Percentiles rank a stretch among this genome's conserved stretches.
Conservation (phyloP, 1,139 yeast species). For the Kodamaea arcana region DNA sequence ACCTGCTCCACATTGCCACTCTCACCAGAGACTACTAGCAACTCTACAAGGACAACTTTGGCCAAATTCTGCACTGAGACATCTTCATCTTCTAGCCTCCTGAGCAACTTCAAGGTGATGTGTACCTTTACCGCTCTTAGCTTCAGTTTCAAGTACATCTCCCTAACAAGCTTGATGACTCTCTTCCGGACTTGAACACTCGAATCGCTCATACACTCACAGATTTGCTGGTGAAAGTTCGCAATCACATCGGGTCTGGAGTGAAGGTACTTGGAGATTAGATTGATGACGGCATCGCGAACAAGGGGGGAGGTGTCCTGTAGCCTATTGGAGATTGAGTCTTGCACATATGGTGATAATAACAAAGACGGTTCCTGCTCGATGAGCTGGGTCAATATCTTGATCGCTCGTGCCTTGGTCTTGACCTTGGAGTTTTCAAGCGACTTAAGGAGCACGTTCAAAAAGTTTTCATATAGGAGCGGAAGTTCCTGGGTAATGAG, state of each 20-base stretch:
- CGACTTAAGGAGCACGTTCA: constrained; percentile 44
- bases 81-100: constrained; percentile 68
- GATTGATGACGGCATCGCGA: constrained; percentile 70
- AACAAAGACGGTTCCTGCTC: constrained; percentile 51
- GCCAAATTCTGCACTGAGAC: constrained; percentile 49
- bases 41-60: constrained; percentile 31
- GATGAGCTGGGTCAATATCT: constrained; percentile 44
- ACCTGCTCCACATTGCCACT: too few species aligned
- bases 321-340: constrained; percentile 49
- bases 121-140: constrained; percentile 31
- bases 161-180: constrained; percentile 50
- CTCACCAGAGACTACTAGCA: too few species aligned
- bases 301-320: constrained; percentile 66
- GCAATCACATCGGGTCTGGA: constrained; percentile 41
- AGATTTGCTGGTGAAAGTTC: constrained; percentile 48
- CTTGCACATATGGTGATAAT: constrained; percentile 45
- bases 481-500: constrained; percentile 30
- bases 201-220: constrained; percentile 51
- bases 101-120: constrained; percentile 49
- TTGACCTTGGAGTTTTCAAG: constrained; percentile 55
- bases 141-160: constrained; percentile 40
- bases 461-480: constrained; percentile 48
- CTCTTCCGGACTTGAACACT: constrained; percentile 65
- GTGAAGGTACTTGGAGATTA: constrained; percentile 50
- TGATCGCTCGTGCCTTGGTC: constrained; percentile 61